Evolutionary conservation across 2,329 filamentous ascomycete species (phyloP).

Genomic region (Xylariaceae sp.): DNA sequence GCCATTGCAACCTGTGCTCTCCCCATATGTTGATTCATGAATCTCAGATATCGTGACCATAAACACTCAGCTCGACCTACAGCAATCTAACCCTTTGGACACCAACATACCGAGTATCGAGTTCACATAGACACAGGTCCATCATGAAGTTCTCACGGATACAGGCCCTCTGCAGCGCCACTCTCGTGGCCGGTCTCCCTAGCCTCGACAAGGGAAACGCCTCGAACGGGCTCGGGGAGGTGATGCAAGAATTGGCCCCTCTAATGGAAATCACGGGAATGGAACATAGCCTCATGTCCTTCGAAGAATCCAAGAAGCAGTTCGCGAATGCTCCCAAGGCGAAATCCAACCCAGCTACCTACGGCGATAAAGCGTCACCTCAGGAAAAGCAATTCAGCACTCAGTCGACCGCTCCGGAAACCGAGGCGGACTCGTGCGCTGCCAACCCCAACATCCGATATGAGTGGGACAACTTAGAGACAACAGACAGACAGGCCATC

Average conservation of each 20-base stretch:
- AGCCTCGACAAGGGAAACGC: background rate
- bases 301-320: constrained; percentile 9
- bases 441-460: constrained; percentile 18
- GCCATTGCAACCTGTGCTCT: background rate
- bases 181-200: constrained; percentile 15
- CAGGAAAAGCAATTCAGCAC: constrained; percentile 1
- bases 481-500: constrained; percentile 15
- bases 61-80: background rate
- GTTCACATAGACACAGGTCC: background rate
- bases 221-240: background rate
- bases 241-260: constrained; percentile 2
- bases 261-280: constrained; percentile 8
- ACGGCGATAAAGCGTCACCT: constrained; percentile 12
- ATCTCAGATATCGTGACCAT: constrained; percentile 4
- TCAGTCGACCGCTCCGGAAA: background rate
- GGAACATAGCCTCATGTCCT: constrained; percentile 10
- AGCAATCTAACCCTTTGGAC: background rate
- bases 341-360: constrained; percentile 14
- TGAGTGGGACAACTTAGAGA: constrained; percentile 18
- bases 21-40: constrained; percentile 7
- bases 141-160: constrained; percentile 16
- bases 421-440: constrained; percentile 7
- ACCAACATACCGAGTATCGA: background rate
- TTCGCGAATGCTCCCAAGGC: constrained; percentile 19
- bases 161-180: constrained; percentile 17